Conservation (phyloP, 345 rosid genomes). For the Bretschneidera sinensis region DNA sequence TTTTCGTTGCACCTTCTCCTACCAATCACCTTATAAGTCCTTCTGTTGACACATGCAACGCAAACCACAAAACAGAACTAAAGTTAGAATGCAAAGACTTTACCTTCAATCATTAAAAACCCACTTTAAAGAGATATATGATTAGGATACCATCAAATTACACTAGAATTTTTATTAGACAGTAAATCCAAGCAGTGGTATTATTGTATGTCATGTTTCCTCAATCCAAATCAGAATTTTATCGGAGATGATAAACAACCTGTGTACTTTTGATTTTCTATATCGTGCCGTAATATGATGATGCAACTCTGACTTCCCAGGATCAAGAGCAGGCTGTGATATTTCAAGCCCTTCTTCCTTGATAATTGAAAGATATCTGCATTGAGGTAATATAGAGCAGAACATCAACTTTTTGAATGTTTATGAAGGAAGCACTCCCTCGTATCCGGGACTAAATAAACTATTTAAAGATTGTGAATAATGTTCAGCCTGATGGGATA, state of each 20-base stretch:
- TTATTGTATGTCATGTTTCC: background rate
- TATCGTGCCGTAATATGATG: conserved; percentile 54
- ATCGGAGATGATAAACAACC: conserved; percentile 30
- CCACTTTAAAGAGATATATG: background rate
- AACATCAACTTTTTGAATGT: conserved; percentile 4
- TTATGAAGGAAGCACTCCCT: background rate
- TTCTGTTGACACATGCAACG: conserved; percentile 26
- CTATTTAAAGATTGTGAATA: too few species aligned
- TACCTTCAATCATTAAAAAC: too few species aligned
- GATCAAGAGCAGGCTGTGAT: conserved; percentile 87
- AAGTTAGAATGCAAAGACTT: background rate
- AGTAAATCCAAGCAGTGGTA: background rate
- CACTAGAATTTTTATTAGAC: background rate
- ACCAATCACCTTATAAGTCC: conserved; percentile 23
- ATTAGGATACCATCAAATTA: background rate
- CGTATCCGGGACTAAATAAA: background rate
- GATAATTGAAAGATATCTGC: conserved; percentile 63
- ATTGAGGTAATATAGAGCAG: conserved; percentile 3
- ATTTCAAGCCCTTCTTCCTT: conserved; percentile 75
- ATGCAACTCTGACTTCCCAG: conserved; percentile 45
- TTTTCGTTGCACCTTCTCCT: conserved; percentile 11
- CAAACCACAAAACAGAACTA: background rate
- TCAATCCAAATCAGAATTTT: background rate
- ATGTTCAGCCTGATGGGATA: too few species aligned
- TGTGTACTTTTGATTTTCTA: conserved; percentile 50